Percentiles rank a stretch among this genome's conserved stretches.
phyloP scores from a whole-genome alignment of 495 filamentous ascomycete genomes.

The Penicillium verhagenii region DNA sequence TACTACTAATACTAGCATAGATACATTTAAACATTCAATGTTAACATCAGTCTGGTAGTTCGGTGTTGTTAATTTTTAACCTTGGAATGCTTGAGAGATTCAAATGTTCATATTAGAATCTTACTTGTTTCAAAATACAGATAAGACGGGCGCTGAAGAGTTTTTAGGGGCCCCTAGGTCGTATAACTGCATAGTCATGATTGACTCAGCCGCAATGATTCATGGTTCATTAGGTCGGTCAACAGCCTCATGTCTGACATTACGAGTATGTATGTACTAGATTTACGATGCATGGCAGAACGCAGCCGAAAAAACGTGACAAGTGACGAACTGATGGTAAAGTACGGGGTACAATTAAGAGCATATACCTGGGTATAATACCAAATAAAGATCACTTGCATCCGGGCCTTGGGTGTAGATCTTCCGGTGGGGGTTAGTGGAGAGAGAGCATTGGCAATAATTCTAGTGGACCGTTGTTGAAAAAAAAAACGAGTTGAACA shows the following conservation, averaged over 20 bases:
- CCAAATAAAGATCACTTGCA: neutral
- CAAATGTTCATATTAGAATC: too few relatives aligned
- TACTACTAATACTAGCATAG: too few relatives aligned
- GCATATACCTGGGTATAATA: too few relatives aligned
- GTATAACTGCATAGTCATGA: neutral
- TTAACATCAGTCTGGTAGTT: too few relatives aligned
- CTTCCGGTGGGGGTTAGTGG: slow-evolving; percentile 8
- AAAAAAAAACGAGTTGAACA: neutral
- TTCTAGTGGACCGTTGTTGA: slow-evolving; percentile 4
- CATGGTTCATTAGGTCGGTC: neutral
- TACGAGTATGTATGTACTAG: neutral
- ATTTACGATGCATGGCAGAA: neutral
- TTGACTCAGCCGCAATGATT: neutral
- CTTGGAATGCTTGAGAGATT: too few relatives aligned
- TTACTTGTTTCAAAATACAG: too few relatives aligned
- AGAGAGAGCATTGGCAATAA: slow-evolving; percentile 5
- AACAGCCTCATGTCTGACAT: neutral
- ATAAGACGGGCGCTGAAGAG: too few relatives aligned
- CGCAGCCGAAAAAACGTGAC: neutral
- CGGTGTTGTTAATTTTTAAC: too few relatives aligned
- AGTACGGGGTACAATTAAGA: too few relatives aligned
- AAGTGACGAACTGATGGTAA: neutral
- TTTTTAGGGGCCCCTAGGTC: neutral
- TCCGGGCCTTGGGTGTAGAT: slow-evolving; percentile 2
- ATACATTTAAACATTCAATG: too few relatives aligned